Percentiles rank a stretch among this genome's conserved stretches.
Evolutionary conservation across 306 rosid genomes (phyloP).

Genomic region (Glycyrrhiza uralensis): DNA sequence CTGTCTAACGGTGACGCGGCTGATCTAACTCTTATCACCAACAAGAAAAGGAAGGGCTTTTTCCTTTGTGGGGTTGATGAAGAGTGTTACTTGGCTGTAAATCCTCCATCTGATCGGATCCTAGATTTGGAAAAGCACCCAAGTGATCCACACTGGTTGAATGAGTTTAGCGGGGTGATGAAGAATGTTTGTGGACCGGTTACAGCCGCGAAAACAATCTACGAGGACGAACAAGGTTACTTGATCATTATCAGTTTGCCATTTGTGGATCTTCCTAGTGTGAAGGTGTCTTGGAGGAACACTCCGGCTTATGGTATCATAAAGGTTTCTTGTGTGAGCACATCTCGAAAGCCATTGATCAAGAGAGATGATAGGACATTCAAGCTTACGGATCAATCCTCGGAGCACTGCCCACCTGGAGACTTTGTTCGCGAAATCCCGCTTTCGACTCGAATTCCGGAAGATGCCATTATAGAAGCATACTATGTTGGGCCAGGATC

Average conservation of each 20-base stretch:
- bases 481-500: slow-evolving; percentile 87
- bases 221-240: slow-evolving; percentile 79
- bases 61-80: slow-evolving; percentile 64
- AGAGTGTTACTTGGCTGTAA: slow-evolving; percentile 63
- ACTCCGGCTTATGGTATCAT: slow-evolving; percentile 72
- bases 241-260: slow-evolving; percentile 81
- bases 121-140: slow-evolving; percentile 52
- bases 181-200: slow-evolving; percentile 76
- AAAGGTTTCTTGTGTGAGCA: slow-evolving; percentile 86
- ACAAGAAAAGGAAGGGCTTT: slow-evolving; percentile 71
- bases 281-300: slow-evolving; percentile 94
- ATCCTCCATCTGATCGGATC: slow-evolving; percentile 70
- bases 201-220: slow-evolving; percentile 86
- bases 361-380: slow-evolving; percentile 79
- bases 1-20: slow-evolving; percentile 45
- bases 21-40: slow-evolving; percentile 60
- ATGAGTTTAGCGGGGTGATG: slow-evolving; percentile 84
- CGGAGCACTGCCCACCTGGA: slow-evolving; percentile 94
- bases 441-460: slow-evolving; percentile 79
- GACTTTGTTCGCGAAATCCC: slow-evolving; percentile 86
- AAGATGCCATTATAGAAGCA: slow-evolving; percentile 87
- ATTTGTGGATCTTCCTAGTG: slow-evolving; percentile 79
- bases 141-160: slow-evolving; percentile 54
- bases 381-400: slow-evolving; percentile 69
- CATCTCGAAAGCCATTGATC: slow-evolving; percentile 65